Conservation (phyloP, 2,329 filamentous ascomycete genomes). For the Aspergillus ochraceus region DNA sequence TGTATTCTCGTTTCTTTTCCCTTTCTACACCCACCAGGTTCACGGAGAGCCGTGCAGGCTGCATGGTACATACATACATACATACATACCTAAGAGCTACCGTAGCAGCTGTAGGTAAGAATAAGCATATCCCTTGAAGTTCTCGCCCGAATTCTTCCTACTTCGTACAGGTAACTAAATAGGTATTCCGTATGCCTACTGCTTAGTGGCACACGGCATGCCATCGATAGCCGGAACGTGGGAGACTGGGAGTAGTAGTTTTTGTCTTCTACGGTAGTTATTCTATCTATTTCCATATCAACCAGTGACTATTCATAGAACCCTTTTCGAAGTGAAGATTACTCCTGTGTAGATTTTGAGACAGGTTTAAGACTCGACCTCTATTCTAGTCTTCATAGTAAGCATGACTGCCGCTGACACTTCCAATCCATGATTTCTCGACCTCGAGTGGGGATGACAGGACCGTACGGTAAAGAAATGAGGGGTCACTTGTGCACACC, state of each 20-base stretch:
- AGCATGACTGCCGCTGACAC: not conserved
- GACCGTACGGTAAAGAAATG: constrained; percentile 7
- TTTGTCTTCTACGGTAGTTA: no score
- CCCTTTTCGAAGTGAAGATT: no score
- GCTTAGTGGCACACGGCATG: constrained; percentile 7
- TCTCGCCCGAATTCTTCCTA: constrained; percentile 1
- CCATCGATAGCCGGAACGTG: constrained; percentile 20
- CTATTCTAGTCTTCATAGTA: not conserved
- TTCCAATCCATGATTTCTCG: not conserved
- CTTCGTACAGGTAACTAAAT: not conserved
- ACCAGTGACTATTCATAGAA: no score
- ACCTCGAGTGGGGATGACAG: constrained; percentile 1
- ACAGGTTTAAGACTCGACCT: not conserved
- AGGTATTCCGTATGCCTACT: not conserved
- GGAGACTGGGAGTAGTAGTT: constrained; percentile 9
- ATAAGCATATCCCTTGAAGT: constrained; percentile 8
- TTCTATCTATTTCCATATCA: no score
- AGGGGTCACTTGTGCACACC: not conserved
- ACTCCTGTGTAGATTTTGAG: not conserved
- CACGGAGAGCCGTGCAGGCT: not conserved
- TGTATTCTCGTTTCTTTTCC: no score
- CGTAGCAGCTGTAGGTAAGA: not conserved
- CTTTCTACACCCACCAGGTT: not conserved
- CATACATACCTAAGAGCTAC: not conserved
- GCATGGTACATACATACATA: not conserved